These are phyloP conservation scores for Botrytis tulipae DNA, from an alignment of 2,329 filamentous ascomycete species.

Conservation along the genomic window DNA sequence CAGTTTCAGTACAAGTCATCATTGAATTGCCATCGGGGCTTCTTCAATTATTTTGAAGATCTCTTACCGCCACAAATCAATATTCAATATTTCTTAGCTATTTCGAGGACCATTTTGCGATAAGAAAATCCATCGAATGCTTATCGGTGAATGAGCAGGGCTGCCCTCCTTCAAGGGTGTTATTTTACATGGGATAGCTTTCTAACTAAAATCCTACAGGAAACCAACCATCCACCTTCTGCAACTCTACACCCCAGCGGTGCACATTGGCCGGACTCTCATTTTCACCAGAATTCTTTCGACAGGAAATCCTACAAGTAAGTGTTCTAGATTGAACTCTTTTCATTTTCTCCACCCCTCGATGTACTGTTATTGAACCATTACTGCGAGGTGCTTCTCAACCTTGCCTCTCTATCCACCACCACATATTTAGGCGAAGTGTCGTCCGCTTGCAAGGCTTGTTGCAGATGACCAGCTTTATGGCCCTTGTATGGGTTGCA, in stretches of 20 bases:
- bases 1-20: not conserved
- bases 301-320: conserved; percentile 25
- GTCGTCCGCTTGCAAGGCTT: conserved; percentile 33
- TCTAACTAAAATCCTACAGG: conserved; percentile 25
- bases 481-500: conserved; percentile 29
- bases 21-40: not conserved
- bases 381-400: conserved; percentile 23
- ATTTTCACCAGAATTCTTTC: not conserved
- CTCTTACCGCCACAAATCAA: not conserved
- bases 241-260: not conserved
- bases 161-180: not conserved
- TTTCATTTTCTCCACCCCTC: conserved; percentile 23
- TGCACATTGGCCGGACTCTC: not conserved
- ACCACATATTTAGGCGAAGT: conserved; percentile 31
- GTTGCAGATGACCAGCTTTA: conserved; percentile 34
- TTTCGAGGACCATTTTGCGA: not conserved
- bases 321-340: conserved; percentile 26
- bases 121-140: conserved; percentile 3
- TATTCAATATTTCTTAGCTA: not conserved
- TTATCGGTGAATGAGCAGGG: conserved; percentile 12
- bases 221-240: not conserved
- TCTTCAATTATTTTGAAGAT: not conserved
- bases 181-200: conserved; percentile 10
- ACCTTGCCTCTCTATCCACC: conserved; percentile 29
- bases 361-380: conserved; percentile 22